These are phyloP conservation scores for Cystofilobasidium ferigula DNA, from an alignment of 768 basidiomycete genomes.

Conservation along the genomic window DNA sequence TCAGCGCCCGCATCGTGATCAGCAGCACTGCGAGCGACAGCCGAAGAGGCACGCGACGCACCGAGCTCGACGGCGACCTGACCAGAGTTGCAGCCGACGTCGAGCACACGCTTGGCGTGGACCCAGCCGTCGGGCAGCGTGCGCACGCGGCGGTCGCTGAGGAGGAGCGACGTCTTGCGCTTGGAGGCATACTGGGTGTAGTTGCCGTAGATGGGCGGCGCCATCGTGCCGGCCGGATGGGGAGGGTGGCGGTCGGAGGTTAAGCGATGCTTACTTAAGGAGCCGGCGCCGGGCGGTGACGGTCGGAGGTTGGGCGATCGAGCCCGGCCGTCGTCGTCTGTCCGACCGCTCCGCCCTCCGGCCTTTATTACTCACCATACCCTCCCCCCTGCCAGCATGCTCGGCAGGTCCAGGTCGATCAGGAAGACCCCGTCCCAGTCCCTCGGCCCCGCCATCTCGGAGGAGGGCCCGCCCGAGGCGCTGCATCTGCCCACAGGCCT, in stretches of 20 bases:
- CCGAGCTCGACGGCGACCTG: conserved; percentile 80
- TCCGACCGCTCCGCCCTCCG: too few relatives aligned
- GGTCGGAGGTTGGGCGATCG: too few relatives aligned
- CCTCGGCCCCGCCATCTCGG: background rate
- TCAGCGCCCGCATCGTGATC: too few relatives aligned
- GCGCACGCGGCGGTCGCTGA: conserved; percentile 52
- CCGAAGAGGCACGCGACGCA: conserved; percentile 34
- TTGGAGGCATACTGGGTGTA: conserved; percentile 54
- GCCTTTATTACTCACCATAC: background rate
- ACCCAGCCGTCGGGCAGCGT: conserved; percentile 52
- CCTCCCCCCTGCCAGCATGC: background rate
- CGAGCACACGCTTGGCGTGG: conserved; percentile 52
- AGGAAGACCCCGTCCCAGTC: background rate
- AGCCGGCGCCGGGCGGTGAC: too few relatives aligned
- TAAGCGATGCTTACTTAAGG: background rate
- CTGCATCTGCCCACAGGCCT: conserved; percentile 11
- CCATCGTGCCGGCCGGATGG: background rate
- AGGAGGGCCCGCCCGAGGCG: background rate
- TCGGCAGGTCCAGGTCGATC: conserved; percentile 14
- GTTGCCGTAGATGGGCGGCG: conserved; percentile 16
- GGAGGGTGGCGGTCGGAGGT: background rate
- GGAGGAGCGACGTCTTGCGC: conserved; percentile 44
- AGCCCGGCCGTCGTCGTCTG: too few relatives aligned
- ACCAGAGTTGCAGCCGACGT: conserved; percentile 80
- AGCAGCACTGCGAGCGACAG: too few relatives aligned